These are phyloP conservation scores for Avena eriantha DNA, from an alignment of 176 grass and related monocot genomes.

Conservation along the genomic window DNA sequence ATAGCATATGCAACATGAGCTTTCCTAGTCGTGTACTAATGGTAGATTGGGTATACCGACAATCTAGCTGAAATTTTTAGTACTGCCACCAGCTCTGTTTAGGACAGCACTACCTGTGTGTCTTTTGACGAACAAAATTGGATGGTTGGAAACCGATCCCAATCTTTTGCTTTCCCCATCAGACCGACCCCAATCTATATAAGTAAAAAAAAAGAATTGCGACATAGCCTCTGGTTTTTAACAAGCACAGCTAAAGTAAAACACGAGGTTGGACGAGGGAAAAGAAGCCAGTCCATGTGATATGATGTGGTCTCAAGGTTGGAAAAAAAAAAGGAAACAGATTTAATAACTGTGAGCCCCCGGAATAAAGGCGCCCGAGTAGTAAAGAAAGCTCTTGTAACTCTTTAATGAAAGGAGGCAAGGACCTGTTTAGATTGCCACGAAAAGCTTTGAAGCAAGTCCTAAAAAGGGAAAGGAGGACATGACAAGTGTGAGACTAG, in stretches of 20 bases:
- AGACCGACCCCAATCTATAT: background rate
- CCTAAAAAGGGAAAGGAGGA: conserved; percentile 6
- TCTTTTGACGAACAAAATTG: background rate
- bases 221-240: background rate
- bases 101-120: background rate
- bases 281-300: conserved; percentile 6
- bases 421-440: background rate
- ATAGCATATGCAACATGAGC: background rate
- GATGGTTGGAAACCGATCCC: background rate
- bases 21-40: background rate
- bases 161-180: background rate
- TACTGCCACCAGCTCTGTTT: background rate
- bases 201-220: background rate
- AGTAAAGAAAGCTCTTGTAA: no score
- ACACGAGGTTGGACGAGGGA: background rate
- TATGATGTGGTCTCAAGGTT: background rate
- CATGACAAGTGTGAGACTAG: background rate
- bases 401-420: conserved; percentile 36
- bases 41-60: background rate
- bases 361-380: conserved; percentile 23
- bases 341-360: background rate
- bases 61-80: background rate
- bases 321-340: background rate
- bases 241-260: background rate
- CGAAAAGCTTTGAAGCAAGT: background rate